Conservation (phyloP, 148 eudicot genomes). For the Oxyria digyna region DNA sequence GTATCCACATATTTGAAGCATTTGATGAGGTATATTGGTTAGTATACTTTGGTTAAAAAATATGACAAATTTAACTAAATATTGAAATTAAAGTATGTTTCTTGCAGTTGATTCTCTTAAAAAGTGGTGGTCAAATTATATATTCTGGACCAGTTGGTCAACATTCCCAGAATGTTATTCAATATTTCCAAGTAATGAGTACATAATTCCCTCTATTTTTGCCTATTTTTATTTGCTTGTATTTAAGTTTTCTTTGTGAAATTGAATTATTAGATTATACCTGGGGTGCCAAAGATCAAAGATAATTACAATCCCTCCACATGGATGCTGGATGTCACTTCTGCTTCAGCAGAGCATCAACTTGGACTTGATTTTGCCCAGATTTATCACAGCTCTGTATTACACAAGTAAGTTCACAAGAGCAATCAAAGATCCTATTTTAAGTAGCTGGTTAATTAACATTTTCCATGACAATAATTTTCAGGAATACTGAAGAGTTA, state of each 20-base stretch:
- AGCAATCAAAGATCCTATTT: neutral
- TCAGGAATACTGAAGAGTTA: constrained; percentile 47
- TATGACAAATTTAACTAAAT: neutral
- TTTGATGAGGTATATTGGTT: constrained; percentile 65
- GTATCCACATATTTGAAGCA: constrained; percentile 83
- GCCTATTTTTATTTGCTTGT: neutral
- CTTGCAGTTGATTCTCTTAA: constrained; percentile 57
- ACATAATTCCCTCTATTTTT: neutral
- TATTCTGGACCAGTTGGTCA: constrained; percentile 74
- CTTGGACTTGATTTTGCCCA: constrained; percentile 32
- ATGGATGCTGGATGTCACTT: constrained; percentile 56
- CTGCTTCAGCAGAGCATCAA: constrained; percentile 28
- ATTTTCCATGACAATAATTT: neutral
- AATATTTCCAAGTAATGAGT: constrained; percentile 55
- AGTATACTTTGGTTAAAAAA: no score
- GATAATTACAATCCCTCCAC: constrained; percentile 59
- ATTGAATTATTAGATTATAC: constrained; percentile 18
- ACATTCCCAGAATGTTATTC: constrained; percentile 44
- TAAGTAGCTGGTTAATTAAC: neutral
- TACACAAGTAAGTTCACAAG: constrained; percentile 39
- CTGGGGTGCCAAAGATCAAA: constrained; percentile 34
- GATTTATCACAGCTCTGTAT: constrained; percentile 32
- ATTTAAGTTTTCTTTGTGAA: neutral
- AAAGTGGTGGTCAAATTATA: constrained; percentile 54
- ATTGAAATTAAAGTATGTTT: neutral